Percentiles rank a stretch among this genome's conserved stretches.
phyloP scores from a whole-genome alignment of 2,329 filamentous ascomycete genomes.

The Sporothrix mexicana region DNA sequence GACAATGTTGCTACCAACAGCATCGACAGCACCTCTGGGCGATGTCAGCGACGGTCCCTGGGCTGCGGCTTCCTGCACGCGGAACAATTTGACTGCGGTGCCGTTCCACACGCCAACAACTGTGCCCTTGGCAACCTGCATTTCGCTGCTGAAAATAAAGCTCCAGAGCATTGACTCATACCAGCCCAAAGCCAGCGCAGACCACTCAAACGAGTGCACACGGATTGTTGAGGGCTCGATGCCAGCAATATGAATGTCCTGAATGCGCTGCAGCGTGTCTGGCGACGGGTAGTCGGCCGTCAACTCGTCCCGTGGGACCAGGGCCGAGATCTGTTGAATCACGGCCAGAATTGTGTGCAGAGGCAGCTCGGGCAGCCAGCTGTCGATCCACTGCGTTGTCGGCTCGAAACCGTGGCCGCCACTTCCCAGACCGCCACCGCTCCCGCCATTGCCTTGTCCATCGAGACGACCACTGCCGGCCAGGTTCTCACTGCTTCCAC shows the following conservation, averaged over 20 bases:
- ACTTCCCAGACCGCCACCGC: neutral
- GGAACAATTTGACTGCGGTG: slow-evolving; percentile 85
- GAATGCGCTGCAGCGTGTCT: slow-evolving; percentile 57
- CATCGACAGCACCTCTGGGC: slow-evolving; percentile 89
- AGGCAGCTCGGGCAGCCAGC: slow-evolving; percentile 89
- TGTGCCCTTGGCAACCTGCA: slow-evolving; percentile 83
- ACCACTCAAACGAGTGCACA: slow-evolving; percentile 94
- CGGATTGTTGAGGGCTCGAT: slow-evolving; percentile 75
- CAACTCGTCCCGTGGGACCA: slow-evolving; percentile 60
- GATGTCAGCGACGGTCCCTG: slow-evolving; percentile 81
- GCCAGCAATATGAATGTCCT: slow-evolving; percentile 67
- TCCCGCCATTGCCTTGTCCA: slow-evolving; percentile 13
- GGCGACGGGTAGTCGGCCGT: slow-evolving; percentile 40
- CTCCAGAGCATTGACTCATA: slow-evolving; percentile 95
- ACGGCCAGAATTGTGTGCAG: slow-evolving; percentile 84
- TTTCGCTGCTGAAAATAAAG: slow-evolving; percentile 88
- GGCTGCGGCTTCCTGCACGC: slow-evolving; percentile 82
- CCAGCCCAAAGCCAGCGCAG: slow-evolving; percentile 87
- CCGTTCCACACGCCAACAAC: slow-evolving; percentile 95
- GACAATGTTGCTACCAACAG: slow-evolving; percentile 88
- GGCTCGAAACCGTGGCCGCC: slow-evolving; percentile 66
- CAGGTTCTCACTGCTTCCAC: slow-evolving; percentile 26
- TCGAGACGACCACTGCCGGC: slow-evolving; percentile 11
- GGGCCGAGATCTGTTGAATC: slow-evolving; percentile 68
- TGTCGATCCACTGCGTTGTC: slow-evolving; percentile 84